Evolutionary conservation across 345 rosid species (phyloP).

Genomic region (Isatis tinctoria): DNA sequence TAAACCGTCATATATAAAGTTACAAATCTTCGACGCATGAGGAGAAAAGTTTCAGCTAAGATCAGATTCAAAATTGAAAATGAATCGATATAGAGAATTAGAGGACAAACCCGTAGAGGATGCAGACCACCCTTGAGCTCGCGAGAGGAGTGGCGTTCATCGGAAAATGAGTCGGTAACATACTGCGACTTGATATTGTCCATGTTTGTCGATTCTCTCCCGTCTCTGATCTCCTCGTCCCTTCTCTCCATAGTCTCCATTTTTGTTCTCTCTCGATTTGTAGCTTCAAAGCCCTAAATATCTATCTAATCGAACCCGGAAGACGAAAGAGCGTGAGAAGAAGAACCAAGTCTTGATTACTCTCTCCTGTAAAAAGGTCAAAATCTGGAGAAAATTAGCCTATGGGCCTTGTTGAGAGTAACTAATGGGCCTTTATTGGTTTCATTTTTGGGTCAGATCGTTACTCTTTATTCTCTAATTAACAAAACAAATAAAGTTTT

Average conservation of each 20-base stretch:
- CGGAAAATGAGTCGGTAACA: conserved; percentile 27
- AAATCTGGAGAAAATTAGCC: background rate
- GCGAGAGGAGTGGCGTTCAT: conserved; percentile 69
- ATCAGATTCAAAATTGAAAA: background rate
- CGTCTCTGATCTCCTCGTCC: conserved; percentile 50
- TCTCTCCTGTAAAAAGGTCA: conserved; percentile 3
- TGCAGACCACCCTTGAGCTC: conserved; percentile 83
- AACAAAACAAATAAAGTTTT: background rate
- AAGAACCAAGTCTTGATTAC: background rate
- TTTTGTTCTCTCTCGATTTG: conserved; percentile 4
- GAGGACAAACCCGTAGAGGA: conserved; percentile 70
- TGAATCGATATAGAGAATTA: background rate
- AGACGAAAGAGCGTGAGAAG: background rate
- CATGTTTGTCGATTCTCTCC: conserved; percentile 29
- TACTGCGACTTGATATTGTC: conserved; percentile 23
- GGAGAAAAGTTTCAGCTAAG: background rate
- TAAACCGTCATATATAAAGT: background rate
- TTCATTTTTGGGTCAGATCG: background rate
- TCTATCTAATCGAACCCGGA: background rate
- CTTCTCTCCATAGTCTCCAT: conserved; percentile 72
- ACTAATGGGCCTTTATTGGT: conserved; percentile 10
- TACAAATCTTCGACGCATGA: background rate
- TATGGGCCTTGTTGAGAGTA: background rate
- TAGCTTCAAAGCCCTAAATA: conserved; percentile 35
- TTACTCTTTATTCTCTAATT: background rate